Base-by-base conservation (phyloP, 805 yeast genomes). In the Kregervanrija delftensis region DNA sequence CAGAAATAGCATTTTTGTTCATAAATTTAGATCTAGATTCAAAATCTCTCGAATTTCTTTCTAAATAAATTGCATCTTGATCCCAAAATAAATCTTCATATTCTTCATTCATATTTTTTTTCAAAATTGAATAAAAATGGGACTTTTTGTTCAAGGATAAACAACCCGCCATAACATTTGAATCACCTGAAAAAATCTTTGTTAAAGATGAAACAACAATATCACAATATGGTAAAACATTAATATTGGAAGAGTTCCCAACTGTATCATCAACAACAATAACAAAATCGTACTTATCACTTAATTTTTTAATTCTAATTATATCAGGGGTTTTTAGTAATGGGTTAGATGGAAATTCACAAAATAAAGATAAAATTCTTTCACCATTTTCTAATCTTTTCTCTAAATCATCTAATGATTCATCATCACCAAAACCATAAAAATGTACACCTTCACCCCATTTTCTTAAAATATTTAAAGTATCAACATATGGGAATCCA, bases 281-380 rank as follows among this genome's bases (percentile, higher is more conserved):
- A 12, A 81, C 81, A 64, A 93, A 93, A 2, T 75, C 73, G 65
- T 74, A 86, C 53, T 81, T 70, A 48, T 77, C 77, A 3, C 95
- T 80, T 44, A 93, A 71, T 44, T 71, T 59, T 45, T 83, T 74
- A 47, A 89, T 75, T 53, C 80, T 75, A 36, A 61, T 60, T 56
- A 93, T 67, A 60, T 95, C 78, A 1, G 96, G 96, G 38, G 96
- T 84, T 57, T 80, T 84, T 49, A 95, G 69, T 48, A 90, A 68
- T n/a, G 98, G 98, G 62, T 90, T 90, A 0, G 96, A 84, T 1
- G 99, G 99, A 49, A 95, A 83, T 64, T 93, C 99, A 60, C 96
- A 84, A 59, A 87, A 86, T 34, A 93, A 72, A 0, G 86, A 86
- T 52, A 86, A 61, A n/a, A 86, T 79, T 47, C 73, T 76, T 51